These are phyloP conservation scores for Cladosporium sp. DNA, from an alignment of 2,329 filamentous ascomycete genomes.

Conservation along the genomic window DNA sequence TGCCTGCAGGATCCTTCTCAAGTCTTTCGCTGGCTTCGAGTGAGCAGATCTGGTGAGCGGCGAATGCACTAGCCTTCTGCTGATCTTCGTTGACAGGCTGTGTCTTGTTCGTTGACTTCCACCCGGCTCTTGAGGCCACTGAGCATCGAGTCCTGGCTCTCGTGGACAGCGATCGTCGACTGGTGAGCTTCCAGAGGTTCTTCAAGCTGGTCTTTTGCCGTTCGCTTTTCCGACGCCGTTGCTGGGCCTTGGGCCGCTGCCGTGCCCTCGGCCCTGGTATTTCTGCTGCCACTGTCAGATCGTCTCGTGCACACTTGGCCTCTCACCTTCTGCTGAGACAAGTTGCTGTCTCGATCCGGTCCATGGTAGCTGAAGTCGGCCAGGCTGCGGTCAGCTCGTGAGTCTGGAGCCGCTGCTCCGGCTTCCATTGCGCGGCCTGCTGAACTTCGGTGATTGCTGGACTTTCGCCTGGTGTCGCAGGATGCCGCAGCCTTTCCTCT, in stretches of 20 bases:
- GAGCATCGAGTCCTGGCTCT: background rate
- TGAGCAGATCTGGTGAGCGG: background rate
- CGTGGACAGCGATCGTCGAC: background rate
- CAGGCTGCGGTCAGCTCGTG: background rate
- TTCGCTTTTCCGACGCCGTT: background rate
- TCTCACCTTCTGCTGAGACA: background rate
- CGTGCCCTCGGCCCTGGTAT: background rate
- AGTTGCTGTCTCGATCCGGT: background rate
- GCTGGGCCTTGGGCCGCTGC: background rate
- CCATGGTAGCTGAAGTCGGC: background rate
- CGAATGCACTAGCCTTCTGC: background rate
- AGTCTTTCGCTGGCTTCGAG: background rate
- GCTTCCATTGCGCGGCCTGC: background rate
- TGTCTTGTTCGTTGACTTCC: background rate
- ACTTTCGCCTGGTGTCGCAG: background rate
- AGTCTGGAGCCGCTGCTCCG: background rate
- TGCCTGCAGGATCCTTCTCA: background rate
- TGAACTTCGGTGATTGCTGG: background rate
- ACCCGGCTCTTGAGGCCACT: background rate
- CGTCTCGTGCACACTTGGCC: background rate
- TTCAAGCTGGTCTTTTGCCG: background rate
- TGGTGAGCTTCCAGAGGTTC: background rate
- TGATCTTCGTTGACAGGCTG: background rate
- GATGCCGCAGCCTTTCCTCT: background rate
- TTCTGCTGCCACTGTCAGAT: background rate